Base-by-base conservation (phyloP, 2,329 filamentous ascomycete genomes). In the Colletotrichum aenigma region DNA sequence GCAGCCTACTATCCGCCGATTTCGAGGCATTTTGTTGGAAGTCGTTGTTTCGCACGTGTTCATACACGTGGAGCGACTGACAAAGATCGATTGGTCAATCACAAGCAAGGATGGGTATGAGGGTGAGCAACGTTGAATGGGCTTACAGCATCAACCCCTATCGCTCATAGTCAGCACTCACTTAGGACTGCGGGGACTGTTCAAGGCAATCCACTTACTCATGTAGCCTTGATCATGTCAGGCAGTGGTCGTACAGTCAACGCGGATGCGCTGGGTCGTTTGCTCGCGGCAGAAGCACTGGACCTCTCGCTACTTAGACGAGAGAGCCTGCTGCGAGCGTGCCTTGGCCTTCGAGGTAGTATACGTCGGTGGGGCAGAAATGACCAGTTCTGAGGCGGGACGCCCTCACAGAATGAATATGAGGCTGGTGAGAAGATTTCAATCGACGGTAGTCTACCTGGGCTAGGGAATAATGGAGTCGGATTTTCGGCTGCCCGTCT, bases 151-250 rank as follows among this genome's bases (percentile, higher is more conserved):
- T 48, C 43, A 12, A 10, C 43, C 3, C 0, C 6, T 21, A n/a
- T n/a, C 38, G n/a, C 43, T 48, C 43, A 1, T 0, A 3, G 18
- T 4, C 3, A 48, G 18, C 18, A n/a, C 0, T n/a, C 16, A 1
- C 6, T 21, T 1, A 12, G 4, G 0, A 48, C 18, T 1, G n/a
- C 43, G 10, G 10, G 1, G 2, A 10, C 34, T n/a, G 5, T 48
- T 48, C 6, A 12, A 13, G 18, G 3, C 3, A 12, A 12, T 7
- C 10, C 0, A 21, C 10, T 48, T 7, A 1, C 3, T 7, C 43
- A 12, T 0, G 6, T 21, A 13, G 43, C 43, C 9, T 48, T 1
- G 18, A 6, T 6, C 18, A 43, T n/a, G 18, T 4, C 16, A n/a
- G 4, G 38, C 0, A 18, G 38, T 2, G 2, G 38, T 6, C 16